These are phyloP conservation scores for Prototheca cutis DNA, from an alignment of 163 green algal species.

Conservation along the genomic window DNA sequence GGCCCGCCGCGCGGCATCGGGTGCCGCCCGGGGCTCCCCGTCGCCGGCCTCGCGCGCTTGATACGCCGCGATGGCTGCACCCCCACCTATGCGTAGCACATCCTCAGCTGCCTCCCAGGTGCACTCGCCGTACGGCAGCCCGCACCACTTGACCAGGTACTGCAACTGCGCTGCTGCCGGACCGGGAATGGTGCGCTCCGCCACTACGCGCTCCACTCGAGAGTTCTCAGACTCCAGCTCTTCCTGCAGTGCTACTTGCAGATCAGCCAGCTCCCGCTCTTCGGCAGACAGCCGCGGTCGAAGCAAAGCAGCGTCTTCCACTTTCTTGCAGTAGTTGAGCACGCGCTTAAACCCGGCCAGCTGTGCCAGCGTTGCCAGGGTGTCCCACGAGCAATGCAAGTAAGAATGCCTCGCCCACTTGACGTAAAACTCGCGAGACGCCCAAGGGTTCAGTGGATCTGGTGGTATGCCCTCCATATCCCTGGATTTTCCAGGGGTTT, in stretches of 20 bases:
- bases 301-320: conserved; percentile 39
- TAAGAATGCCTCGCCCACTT: conserved; percentile 87
- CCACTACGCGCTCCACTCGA: conserved; percentile 28
- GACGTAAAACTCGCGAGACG: conserved; percentile 66
- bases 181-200: background rate
- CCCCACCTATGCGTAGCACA: conserved; percentile 9
- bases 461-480: conserved; percentile 25
- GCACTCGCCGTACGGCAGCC: conserved; percentile 29
- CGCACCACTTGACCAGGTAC: conserved; percentile 38
- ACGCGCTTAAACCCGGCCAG: conserved; percentile 78
- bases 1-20: conserved; percentile 49
- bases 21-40: conserved; percentile 18
- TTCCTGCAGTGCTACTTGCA: conserved; percentile 83
- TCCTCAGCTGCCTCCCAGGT: conserved; percentile 29
- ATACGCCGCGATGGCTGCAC: conserved; percentile 3
- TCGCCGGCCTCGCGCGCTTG: conserved; percentile 21
- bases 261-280: conserved; percentile 76
- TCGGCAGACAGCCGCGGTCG: conserved; percentile 43
- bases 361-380: conserved; percentile 41
- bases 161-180: conserved; percentile 3
- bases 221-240: conserved; percentile 72
- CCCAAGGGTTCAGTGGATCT: conserved; percentile 2
- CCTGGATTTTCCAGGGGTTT: too few species aligned
- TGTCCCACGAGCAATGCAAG: conserved; percentile 84
- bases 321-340: conserved; percentile 81